Conservation (phyloP, 495 filamentous ascomycete species). For the Xylaria palmicola region DNA sequence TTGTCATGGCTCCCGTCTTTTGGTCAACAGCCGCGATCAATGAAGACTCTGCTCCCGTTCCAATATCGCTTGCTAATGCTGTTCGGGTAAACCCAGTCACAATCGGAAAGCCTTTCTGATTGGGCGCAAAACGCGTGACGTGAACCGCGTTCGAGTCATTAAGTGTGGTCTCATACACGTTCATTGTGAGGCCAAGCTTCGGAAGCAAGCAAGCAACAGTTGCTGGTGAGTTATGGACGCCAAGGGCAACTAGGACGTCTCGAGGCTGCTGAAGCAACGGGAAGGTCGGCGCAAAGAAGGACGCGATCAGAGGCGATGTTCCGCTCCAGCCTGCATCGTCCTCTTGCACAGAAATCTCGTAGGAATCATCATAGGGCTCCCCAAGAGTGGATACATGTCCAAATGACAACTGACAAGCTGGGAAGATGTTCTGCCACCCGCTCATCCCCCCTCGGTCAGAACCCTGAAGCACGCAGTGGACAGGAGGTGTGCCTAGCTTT, state of each 20-base stretch:
- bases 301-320: constrained; percentile 20
- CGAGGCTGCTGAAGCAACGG: constrained; percentile 15
- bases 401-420: constrained; percentile 27
- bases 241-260: not conserved
- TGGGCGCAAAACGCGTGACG: constrained; percentile 31
- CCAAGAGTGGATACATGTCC: constrained; percentile 24
- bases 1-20: not conserved
- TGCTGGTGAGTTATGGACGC: not conserved
- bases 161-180: constrained; percentile 24
- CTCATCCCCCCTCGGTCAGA: not conserved
- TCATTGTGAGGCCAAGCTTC: not conserved
- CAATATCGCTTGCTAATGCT: not conserved
- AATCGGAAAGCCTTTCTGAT: constrained; percentile 10
- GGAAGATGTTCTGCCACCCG: constrained; percentile 24
- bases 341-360: constrained; percentile 20
- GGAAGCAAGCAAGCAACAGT: not conserved
- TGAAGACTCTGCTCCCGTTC: not conserved
- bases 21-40: not conserved
- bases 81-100: not conserved
- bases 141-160: constrained; percentile 29
- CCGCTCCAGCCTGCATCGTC: constrained; percentile 27
- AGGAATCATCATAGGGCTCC: constrained; percentile 19
- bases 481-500: not conserved
- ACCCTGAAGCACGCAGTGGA: constrained; percentile 21
- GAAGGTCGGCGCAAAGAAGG: constrained; percentile 24